These are phyloP conservation scores for Saccharomycopsis hybrid DNA, from an alignment of 1,139 yeast species.

Conservation along the genomic window DNA sequence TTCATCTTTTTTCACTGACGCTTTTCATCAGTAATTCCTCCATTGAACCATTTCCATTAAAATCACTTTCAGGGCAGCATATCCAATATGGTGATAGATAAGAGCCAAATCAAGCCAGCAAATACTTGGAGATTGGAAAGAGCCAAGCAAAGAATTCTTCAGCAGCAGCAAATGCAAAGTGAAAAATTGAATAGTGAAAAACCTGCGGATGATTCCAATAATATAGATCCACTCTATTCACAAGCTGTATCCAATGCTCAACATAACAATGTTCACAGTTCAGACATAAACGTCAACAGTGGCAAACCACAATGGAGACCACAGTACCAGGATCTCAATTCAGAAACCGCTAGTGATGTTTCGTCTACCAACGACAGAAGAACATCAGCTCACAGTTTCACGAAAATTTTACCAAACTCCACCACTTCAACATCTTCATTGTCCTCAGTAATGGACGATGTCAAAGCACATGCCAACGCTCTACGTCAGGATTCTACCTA, in stretches of 20 bases:
- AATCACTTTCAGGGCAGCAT: no score
- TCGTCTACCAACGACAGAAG: slow-evolving; percentile 11
- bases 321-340: slow-evolving; percentile 4
- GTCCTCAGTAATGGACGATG: slow-evolving; percentile 2
- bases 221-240: not conserved
- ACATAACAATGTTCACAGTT: not conserved
- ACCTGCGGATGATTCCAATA: not conserved
- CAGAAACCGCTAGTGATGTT: not conserved
- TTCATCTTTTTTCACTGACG: no score
- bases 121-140: slow-evolving; percentile 20
- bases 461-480: not conserved
- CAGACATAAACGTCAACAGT: slow-evolving; percentile 1
- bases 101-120: slow-evolving; percentile 17
- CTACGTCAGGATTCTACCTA: slow-evolving; percentile 12
- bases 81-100: slow-evolving; percentile 5
- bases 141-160: slow-evolving; percentile 15
- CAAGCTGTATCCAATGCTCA: not conserved
- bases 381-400: slow-evolving; percentile 32
- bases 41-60: no score
- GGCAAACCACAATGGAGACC: slow-evolving; percentile 4
- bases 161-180: slow-evolving; percentile 9
- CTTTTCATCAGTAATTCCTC: no score
- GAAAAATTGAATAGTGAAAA: not conserved
- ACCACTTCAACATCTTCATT: slow-evolving; percentile 5
- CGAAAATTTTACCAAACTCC: slow-evolving; percentile 7